Conservation (phyloP, 768 basidiomycete genomes). For the Termitomyces sp. region DNA sequence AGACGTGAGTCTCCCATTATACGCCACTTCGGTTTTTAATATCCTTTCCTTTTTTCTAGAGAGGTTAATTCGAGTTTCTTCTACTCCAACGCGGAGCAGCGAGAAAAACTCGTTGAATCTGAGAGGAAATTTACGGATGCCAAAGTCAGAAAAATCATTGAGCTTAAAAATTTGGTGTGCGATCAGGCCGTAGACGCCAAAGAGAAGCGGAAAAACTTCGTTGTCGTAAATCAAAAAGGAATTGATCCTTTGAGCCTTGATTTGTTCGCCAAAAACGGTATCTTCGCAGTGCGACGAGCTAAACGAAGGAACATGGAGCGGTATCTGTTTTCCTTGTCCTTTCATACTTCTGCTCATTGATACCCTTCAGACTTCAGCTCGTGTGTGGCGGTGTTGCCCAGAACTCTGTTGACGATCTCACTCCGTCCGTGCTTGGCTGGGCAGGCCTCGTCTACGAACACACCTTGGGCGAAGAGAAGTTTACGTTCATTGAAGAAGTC, state of each 20-base stretch:
- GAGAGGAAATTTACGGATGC: constrained; percentile 92
- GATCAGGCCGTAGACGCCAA: constrained; percentile 85
- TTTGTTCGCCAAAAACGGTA: constrained; percentile 94
- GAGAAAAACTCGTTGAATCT: constrained; percentile 97
- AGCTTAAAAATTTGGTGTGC: constrained; percentile 94
- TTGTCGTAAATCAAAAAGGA: constrained; percentile 97
- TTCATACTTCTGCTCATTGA: neutral
- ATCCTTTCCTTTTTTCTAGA: constrained; percentile 37
- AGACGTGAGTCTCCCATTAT: constrained; percentile 71
- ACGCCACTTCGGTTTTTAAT: constrained; percentile 8
- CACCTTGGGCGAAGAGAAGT: constrained; percentile 98
- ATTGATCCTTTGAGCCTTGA: constrained; percentile 97
- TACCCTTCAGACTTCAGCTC: constrained; percentile 71
- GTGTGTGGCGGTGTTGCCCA: constrained; percentile 94
- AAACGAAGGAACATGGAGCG: constrained; percentile 99
- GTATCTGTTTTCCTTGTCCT: constrained; percentile 36
- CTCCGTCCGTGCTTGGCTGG: constrained; percentile 90
- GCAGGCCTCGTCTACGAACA: constrained; percentile 99
- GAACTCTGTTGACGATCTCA: constrained; percentile 96
- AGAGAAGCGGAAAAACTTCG: constrained; percentile 84
- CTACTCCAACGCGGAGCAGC: constrained; percentile 97
- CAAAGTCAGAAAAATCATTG: constrained; percentile 93
- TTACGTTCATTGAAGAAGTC: constrained; percentile 96
- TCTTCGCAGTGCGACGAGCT: constrained; percentile 89
- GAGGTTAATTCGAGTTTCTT: constrained; percentile 99